Percentiles rank a stretch among this genome's conserved stretches.
Evolutionary conservation across 352 stramenopile genomes (phyloP).

Genomic region (Pseudoperonospora humuli): DNA sequence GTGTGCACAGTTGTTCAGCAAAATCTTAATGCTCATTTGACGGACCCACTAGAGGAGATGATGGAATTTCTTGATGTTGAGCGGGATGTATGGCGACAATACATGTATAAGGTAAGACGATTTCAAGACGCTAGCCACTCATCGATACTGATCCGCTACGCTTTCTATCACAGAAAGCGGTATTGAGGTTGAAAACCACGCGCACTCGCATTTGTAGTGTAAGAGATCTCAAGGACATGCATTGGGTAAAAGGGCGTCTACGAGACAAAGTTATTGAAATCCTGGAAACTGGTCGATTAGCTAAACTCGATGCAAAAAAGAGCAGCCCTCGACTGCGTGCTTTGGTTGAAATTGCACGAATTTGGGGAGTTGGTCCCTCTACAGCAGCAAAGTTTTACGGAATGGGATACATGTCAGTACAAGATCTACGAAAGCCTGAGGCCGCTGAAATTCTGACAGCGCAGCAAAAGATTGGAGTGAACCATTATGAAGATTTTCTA

Average conservation of each 20-base stretch:
- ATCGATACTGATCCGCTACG: neutral
- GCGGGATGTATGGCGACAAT: conserved; percentile 66
- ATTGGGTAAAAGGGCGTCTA: conserved; percentile 64
- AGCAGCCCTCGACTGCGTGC: conserved; percentile 43
- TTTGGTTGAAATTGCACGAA: conserved; percentile 54
- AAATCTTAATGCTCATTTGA: conserved; percentile 76
- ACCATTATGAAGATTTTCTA: conserved; percentile 74
- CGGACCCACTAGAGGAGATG: conserved; percentile 62
- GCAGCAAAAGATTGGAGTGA: conserved; percentile 75
- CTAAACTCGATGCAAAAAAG: conserved; percentile 80
- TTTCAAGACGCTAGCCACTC: neutral
- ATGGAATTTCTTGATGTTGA: conserved; percentile 79
- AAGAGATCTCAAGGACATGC: conserved; percentile 48
- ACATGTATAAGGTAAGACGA: conserved; percentile 65
- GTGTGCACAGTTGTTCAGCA: conserved; percentile 38
- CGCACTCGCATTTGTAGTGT: conserved; percentile 47
- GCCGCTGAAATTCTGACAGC: conserved; percentile 33
- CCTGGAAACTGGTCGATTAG: conserved; percentile 60
- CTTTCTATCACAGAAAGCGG: conserved; percentile 40
- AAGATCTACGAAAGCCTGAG: conserved; percentile 37
- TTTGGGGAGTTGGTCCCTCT: conserved; percentile 73
- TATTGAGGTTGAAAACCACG: conserved; percentile 65
- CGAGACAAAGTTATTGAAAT: conserved; percentile 69
- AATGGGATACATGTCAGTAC: conserved; percentile 54
- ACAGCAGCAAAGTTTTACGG: conserved; percentile 77